Percentiles rank a stretch among this genome's conserved stretches.
Evolutionary conservation across 140 eudicot species (phyloP).

Genomic region (Senecio squalidus): DNA sequence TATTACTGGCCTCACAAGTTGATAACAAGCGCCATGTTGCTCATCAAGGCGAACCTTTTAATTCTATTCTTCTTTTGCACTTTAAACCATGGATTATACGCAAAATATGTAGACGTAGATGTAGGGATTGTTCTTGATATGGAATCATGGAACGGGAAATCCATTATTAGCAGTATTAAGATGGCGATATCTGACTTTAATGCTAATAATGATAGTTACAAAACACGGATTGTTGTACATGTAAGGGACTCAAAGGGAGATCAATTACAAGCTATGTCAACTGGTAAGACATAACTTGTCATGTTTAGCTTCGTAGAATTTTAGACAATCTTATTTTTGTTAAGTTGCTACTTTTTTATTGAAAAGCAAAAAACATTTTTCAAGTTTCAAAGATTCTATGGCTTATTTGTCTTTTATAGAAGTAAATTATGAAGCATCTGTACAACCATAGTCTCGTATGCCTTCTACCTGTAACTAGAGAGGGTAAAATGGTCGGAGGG

Average conservation of each 20-base stretch:
- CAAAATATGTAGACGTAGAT: background rate
- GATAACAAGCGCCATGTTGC: background rate
- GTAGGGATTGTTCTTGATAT: constrained; percentile 34
- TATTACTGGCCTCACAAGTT: no score
- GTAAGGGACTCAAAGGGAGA: constrained; percentile 27
- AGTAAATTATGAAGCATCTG: no score
- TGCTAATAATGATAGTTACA: constrained; percentile 11
- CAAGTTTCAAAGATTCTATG: no score
- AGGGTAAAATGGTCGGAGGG: no score
- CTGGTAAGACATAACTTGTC: no score
- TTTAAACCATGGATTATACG: background rate
- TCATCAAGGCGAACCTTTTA: constrained; percentile 1
- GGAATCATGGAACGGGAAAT: constrained; percentile 26
- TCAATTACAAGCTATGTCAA: constrained; percentile 16
- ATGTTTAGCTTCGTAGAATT: no score
- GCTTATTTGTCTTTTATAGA: no score
- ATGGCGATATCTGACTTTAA: constrained; percentile 40
- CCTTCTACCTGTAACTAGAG: no score
- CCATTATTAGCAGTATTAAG: constrained; percentile 16
- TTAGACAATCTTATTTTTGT: no score
- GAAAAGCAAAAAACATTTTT: no score
- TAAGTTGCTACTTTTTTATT: no score
- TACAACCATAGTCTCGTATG: no score
- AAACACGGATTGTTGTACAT: constrained; percentile 23
- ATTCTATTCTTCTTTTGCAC: background rate